Conservation (phyloP, 129 eudicot genomes). For the Dittrichia graveolens region DNA sequence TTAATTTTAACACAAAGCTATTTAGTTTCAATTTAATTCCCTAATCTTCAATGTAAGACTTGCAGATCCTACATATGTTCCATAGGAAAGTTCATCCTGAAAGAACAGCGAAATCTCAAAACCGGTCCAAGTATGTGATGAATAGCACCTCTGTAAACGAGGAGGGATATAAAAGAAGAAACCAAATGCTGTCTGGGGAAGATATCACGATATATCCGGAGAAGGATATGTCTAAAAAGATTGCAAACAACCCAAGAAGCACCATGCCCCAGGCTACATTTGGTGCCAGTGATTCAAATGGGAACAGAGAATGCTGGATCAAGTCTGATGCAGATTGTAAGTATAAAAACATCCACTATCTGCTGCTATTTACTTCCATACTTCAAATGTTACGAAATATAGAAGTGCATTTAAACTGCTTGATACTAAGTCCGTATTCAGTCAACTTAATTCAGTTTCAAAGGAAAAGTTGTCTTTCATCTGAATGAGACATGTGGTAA, state of each 20-base stretch:
- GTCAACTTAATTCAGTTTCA: no score
- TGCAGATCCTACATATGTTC: slow-evolving; percentile 79
- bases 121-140: slow-evolving; percentile 27
- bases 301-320: slow-evolving; percentile 73
- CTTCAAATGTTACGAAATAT: no score
- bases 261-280: slow-evolving; percentile 36
- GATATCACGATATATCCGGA: slow-evolving; percentile 47
- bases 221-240: slow-evolving; percentile 31
- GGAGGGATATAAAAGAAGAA: slow-evolving; percentile 35
- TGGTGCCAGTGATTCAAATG: slow-evolving; percentile 50
- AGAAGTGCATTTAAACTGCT: no score
- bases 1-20: not conserved
- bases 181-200: slow-evolving; percentile 37
- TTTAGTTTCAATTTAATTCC: slow-evolving; percentile 2
- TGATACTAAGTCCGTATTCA: no score
- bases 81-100: slow-evolving; percentile 93
- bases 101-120: slow-evolving; percentile 39
- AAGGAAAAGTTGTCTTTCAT: no score
- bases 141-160: slow-evolving; percentile 23
- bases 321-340: slow-evolving; percentile 90
- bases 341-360: slow-evolving; percentile 27
- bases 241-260: slow-evolving; percentile 36
- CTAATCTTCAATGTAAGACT: slow-evolving; percentile 13
- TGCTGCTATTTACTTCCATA: not conserved
- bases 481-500: no score